Evolutionary conservation across 768 basidiomycete genomes (phyloP), one percentile per base, ranked within the genome.

Genomic region (Boletus barrowsii): DNA sequence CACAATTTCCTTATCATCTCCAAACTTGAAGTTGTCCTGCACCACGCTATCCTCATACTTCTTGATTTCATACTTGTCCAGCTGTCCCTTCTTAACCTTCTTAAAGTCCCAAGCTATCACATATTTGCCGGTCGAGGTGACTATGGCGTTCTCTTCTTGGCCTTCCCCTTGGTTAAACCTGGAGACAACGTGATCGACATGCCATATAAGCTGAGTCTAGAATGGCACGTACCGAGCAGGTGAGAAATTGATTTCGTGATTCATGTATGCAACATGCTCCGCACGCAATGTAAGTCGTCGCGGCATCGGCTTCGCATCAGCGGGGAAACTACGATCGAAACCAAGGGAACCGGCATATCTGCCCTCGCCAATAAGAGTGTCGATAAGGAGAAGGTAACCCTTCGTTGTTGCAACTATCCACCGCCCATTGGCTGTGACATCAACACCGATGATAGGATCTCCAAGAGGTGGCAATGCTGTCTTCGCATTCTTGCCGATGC

Each of bases 401-500:
- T 88, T 89, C 47, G 93, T 97, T 41, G 97, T 99, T 13, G 95
- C 96, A 30, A 99, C 89, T 49, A 99, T 82, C 81, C 88, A 99
- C 47, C 93, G 86, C 47, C 97, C 97, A 67, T 92, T 85, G 24
- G 93, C 90, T 9, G 94, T 93, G 11, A 91, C 91, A 73, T 99
- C 97, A 48, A 99, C 81, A 35, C 97, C 97, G 47, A 91, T 71
- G 63, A 99, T 98, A 42, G 96, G 91, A 72, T 97, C 94, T 14
- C 97, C 97, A 18, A 98, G 78, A 42, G 94, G 90, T 33, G 95
- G 94, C 35, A 99, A 75, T 13, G 95, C 93, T 11, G 97, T 99
- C 83, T 99, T 99, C 29, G 97, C 97, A 66, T 93, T 98, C 81
- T 98, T 99, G 42, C 97, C 97, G 60, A 99, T 88, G 44, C 87